These are phyloP conservation scores for Amoeboradix gromovi DNA, from an alignment of 371 early-diverging fungal genomes.

Conservation along the genomic window DNA sequence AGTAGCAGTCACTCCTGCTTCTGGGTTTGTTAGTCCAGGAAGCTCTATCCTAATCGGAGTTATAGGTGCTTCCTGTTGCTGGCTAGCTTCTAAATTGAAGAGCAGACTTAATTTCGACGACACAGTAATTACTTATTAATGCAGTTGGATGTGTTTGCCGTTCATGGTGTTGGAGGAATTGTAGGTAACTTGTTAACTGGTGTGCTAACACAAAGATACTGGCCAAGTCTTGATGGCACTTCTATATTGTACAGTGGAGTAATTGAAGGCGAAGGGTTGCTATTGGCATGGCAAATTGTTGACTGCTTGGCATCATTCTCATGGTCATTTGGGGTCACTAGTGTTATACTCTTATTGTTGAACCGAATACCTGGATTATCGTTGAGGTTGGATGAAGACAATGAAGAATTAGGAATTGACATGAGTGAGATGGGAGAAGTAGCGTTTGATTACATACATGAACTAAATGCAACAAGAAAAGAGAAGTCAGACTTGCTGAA, in stretches of 20 bases:
- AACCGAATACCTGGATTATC: constrained; percentile 16
- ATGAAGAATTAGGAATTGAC: constrained; percentile 27
- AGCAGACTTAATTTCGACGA: constrained; percentile 3
- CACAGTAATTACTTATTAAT: background rate
- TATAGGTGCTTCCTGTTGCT: constrained; percentile 3
- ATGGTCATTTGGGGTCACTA: constrained; percentile 30
- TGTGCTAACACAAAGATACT: constrained; percentile 2
- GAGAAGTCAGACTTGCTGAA: background rate
- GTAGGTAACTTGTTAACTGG: constrained; percentile 4
- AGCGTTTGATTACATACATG: constrained; percentile 19
- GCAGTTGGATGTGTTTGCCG: constrained; percentile 4
- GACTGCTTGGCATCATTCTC: constrained; percentile 20
- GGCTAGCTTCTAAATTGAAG: constrained; percentile 1
- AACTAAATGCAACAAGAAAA: background rate
- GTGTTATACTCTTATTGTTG: constrained; percentile 19
- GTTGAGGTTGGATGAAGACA: constrained; percentile 24
- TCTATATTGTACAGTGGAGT: constrained; percentile 13
- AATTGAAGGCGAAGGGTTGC: constrained; percentile 32
- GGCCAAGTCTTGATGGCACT: background rate
- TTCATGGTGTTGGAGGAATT: constrained; percentile 5
- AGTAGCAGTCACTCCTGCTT: constrained; percentile 5
- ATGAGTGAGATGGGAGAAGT: constrained; percentile 33
- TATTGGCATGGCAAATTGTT: constrained; percentile 26
- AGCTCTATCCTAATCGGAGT: constrained; percentile 3
- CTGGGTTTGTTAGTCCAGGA: constrained; percentile 4